These are phyloP conservation scores for Leptomonas pyrrhocoris DNA, from an alignment of 208 protist species.

Conservation along the genomic window DNA sequence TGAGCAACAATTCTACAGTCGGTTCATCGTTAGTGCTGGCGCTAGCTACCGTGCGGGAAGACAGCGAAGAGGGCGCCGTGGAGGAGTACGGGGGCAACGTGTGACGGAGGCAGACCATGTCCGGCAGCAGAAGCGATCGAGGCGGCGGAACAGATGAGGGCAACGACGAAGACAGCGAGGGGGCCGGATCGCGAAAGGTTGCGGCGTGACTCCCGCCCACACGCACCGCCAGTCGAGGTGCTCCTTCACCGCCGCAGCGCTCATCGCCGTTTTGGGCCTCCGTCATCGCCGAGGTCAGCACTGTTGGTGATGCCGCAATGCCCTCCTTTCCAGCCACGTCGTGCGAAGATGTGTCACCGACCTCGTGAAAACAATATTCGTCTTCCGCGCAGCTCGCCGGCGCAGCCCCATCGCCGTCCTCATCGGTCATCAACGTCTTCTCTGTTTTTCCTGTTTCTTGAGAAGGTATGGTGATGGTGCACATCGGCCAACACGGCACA, in stretches of 20 bases:
- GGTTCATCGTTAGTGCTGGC: slow-evolving; percentile 1
- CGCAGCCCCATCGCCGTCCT: neutral
- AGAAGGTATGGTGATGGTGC: slow-evolving; percentile 2
- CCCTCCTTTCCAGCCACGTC: neutral
- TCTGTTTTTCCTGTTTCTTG: neutral
- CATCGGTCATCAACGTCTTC: neutral
- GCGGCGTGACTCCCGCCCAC: neutral
- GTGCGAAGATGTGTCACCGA: neutral
- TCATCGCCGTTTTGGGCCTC: neutral
- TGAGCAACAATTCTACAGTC: slow-evolving; percentile 10
- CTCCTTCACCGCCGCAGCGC: neutral
- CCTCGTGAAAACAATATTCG: neutral
- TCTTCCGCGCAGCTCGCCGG: neutral
- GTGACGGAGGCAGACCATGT: slow-evolving; percentile 2
- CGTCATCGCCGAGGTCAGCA: no score
- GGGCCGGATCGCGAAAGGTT: neutral
- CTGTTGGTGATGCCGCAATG: neutral
- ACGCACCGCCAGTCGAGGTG: slow-evolving; percentile 1
- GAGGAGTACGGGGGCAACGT: neutral
- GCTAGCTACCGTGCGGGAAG: neutral
- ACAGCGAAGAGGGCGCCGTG: neutral
- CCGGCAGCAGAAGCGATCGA: slow-evolving; percentile 17
- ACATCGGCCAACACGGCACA: slow-evolving; percentile 10
- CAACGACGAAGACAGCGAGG: neutral
- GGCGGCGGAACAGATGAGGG: slow-evolving; percentile 6